These are phyloP conservation scores for Populus tomentosa DNA, from an alignment of 441 rosid genomes.

Conservation along the genomic window DNA sequence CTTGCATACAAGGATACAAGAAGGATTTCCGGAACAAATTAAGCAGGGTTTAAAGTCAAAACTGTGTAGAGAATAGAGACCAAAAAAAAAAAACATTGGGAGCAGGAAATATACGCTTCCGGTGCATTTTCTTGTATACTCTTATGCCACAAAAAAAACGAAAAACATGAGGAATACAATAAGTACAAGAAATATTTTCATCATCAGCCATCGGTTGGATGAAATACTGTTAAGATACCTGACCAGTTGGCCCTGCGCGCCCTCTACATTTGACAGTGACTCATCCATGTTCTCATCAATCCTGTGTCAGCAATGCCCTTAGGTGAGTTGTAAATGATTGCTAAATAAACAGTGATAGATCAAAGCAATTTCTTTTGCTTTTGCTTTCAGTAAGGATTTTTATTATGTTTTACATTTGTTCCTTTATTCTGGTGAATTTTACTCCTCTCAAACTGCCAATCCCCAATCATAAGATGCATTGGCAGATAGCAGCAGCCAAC, in stretches of 20 bases:
- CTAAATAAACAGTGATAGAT: not conserved
- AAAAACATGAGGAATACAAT: slow-evolving; percentile 87
- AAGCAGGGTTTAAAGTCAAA: not conserved
- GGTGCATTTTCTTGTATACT: slow-evolving; percentile 10
- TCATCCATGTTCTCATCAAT: slow-evolving; percentile 98
- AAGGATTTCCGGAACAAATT: not conserved
- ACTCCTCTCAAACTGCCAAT: no score
- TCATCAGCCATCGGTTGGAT: slow-evolving; percentile 94
- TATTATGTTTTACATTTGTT: not conserved
- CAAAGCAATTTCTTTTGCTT: not conserved
- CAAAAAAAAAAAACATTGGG: not conserved
- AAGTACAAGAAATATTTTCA: slow-evolving; percentile 88
- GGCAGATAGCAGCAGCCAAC: no score
- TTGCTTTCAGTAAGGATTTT: not conserved
- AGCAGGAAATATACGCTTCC: not conserved
- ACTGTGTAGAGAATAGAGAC: slow-evolving; percentile 2
- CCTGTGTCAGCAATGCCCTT: slow-evolving; percentile 34
- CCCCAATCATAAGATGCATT: no score
- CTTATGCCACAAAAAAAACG: slow-evolving; percentile 87
- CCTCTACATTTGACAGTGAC: slow-evolving; percentile 76
- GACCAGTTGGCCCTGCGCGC: slow-evolving; percentile 83
- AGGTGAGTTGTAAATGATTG: not conserved
- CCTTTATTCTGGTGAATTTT: not conserved
- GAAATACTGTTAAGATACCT: slow-evolving; percentile 88
- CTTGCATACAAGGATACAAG: not conserved